phyloP scores from a whole-genome alignment of 352 stramenopile species.

The Phytophthora gonapodyides region DNA sequence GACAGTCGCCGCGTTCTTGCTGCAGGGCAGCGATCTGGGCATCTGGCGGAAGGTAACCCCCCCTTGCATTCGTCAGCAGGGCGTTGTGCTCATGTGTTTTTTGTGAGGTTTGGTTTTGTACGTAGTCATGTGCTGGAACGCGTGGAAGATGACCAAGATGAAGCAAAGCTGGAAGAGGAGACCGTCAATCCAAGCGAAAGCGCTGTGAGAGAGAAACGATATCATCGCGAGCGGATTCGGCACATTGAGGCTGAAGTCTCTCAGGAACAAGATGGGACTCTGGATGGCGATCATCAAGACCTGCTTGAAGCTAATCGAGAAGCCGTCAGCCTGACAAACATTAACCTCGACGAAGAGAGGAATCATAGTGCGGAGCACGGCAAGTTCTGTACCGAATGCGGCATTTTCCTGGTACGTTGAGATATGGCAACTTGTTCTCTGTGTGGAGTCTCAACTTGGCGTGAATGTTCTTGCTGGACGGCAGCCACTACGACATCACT shows the following conservation, averaged over 20 bases:
- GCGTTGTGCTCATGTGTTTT: neutral
- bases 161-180: too few relatives aligned
- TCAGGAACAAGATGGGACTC: neutral
- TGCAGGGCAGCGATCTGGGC: constrained; percentile 50
- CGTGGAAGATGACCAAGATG: too few relatives aligned
- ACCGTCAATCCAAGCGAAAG: neutral
- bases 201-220: too few relatives aligned
- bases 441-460: too few relatives aligned
- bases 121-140: too few relatives aligned
- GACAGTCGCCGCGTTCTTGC: constrained; percentile 19
- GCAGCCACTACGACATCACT: constrained; percentile 73
- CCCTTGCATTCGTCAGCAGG: neutral
- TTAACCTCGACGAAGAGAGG: neutral
- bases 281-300: neutral
- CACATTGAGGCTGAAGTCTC: constrained; percentile 26
- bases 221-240: neutral
- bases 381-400: constrained; percentile 32
- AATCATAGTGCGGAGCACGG: neutral
- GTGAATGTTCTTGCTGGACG: too few relatives aligned
- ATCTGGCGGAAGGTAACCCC: constrained; percentile 39
- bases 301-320: neutral
- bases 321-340: neutral
- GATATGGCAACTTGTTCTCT: too few relatives aligned
- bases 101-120: too few relatives aligned
- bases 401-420: too few relatives aligned